Base-by-base conservation (phyloP, 2,329 filamentous ascomycete genomes). In the Botrytis fragariae region DNA sequence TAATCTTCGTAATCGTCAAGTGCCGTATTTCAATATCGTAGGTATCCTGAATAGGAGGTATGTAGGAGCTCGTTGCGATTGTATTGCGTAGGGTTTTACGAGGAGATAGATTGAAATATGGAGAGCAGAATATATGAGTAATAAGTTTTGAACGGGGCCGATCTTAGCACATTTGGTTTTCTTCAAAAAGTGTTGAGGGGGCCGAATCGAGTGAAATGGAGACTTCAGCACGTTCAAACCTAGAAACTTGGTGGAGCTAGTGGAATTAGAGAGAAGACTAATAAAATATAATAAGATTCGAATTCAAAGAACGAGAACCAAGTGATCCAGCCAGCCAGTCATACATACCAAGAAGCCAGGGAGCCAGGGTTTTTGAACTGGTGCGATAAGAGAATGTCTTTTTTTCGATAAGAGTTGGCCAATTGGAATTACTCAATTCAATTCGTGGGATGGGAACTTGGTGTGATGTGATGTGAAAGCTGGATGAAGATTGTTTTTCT, bases 161-260 rank as follows among this genome's bases (percentile, higher is more conserved):
- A 37, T 25, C 25, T 63, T 63, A 63, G 60, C 60, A 39, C 60
- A 14, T n/a, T 62, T 62, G n/a, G 35, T 29, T 32, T 68, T 42
- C n/a, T 39, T n/a, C 14, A 39, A 68, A 68, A 57, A 57, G 51
- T 68, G 65, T 68, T 68, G 65, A 68, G 65, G 35, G 64, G 65
- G 22, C 65, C 35, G 42, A 48, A 65, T 35, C 32, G 29, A 64
- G 39, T 18, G 29, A 64, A 45, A 64, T 65, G 42, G 25, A 25
- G 29, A 65, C 35, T 48, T 37, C 60, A 39, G 60, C 60, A 42
- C n/a, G 39, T 22, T 64, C 16, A 63, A 29, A 63, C n/a, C 29
- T 1, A 29, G 44, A 51, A 37, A 51, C n/a, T 29, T 29, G 64
- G 45, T 45, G 51, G 51, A 60, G 32, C 37, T 51, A 57, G 48